Evolutionary conservation across 2,329 filamentous ascomycete species (phyloP).

Genomic region (Allantophomopsis lycopodina): DNA sequence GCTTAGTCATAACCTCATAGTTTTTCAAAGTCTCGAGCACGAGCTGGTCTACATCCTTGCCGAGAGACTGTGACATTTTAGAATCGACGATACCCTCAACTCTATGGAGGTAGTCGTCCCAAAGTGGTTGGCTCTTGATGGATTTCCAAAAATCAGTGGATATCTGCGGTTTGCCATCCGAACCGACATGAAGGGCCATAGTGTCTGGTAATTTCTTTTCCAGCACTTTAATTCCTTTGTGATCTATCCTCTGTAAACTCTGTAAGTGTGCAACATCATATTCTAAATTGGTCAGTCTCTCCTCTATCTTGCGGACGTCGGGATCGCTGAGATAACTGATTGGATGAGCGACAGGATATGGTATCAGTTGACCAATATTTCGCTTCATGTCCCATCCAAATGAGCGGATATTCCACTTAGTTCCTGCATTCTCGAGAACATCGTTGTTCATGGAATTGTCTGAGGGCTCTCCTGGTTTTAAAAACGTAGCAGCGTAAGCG

Average conservation of each 20-base stretch:
- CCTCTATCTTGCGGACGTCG: conserved; percentile 10
- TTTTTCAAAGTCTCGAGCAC: conserved; percentile 25
- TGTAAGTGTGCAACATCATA: conserved; percentile 8
- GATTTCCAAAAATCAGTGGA: conserved; percentile 53
- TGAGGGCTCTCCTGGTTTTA: too few relatives aligned
- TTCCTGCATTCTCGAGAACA: too few relatives aligned
- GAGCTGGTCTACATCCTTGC: conserved; percentile 30
- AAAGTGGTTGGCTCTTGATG: conserved; percentile 23
- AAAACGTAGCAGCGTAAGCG: too few relatives aligned
- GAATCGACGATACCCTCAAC: conserved; percentile 22
- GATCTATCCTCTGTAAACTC: conserved; percentile 7
- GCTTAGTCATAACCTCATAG: conserved; percentile 14
- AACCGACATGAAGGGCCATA: conserved; percentile 38
- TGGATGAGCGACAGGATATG: conserved; percentile 7
- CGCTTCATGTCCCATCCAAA: conserved; percentile 5
- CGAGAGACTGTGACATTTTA: conserved; percentile 24
- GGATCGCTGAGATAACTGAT: conserved; percentile 5
- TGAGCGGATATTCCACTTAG: not conserved
- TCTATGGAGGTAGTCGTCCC: conserved; percentile 29
- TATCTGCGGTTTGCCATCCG: conserved; percentile 37
- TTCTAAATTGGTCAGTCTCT: conserved; percentile 10
- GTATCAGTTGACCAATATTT: conserved; percentile 11
- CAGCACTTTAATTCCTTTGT: conserved; percentile 23
- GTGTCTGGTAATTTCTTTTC: conserved; percentile 37
- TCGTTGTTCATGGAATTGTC: too few relatives aligned